Conservation (phyloP, 345 rosid species). For the Eucalyptus cloeziana region DNA sequence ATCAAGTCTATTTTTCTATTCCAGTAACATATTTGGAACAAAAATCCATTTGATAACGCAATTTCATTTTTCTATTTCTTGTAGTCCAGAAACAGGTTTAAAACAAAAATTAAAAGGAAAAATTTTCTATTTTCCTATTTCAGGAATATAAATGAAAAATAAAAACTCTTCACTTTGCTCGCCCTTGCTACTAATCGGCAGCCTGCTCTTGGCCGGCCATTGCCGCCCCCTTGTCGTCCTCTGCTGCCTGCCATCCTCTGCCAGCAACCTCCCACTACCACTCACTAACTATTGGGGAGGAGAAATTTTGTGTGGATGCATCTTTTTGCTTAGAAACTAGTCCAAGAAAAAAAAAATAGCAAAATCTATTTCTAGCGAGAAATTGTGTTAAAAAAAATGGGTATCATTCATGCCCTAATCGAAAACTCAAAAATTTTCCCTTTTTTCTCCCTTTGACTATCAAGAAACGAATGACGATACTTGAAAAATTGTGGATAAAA, state of each 20-base stretch:
- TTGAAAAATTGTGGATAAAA: not conserved
- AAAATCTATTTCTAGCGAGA: too few species aligned
- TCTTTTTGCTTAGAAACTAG: fast-evolving
- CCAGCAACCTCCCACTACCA: fast-evolving
- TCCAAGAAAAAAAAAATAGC: too few species aligned
- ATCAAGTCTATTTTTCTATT: too few species aligned
- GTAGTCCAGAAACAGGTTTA: fast-evolving
- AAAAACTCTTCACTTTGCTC: too few species aligned
- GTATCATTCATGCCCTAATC: fast-evolving
- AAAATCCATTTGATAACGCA: fast-evolving
- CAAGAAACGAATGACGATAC: not conserved
- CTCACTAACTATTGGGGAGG: fast-evolving
- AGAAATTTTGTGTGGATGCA: fast-evolving
- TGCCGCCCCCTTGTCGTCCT: too few species aligned
- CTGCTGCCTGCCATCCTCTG: fast-evolving
- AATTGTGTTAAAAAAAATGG: too few species aligned
- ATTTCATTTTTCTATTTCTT: too few species aligned
- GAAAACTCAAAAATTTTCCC: fast-evolving
- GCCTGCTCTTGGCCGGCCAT: too few species aligned
- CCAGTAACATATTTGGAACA: fast-evolving
- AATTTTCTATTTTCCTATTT: too few species aligned
- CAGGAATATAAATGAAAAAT: too few species aligned
- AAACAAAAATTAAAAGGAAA: fast-evolving
- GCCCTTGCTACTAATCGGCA: fast-evolving
- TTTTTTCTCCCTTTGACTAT: not conserved